Evolutionary conservation across 495 filamentous ascomycete genomes (phyloP).

Genomic region (Talaromyces nanjingensis): DNA sequence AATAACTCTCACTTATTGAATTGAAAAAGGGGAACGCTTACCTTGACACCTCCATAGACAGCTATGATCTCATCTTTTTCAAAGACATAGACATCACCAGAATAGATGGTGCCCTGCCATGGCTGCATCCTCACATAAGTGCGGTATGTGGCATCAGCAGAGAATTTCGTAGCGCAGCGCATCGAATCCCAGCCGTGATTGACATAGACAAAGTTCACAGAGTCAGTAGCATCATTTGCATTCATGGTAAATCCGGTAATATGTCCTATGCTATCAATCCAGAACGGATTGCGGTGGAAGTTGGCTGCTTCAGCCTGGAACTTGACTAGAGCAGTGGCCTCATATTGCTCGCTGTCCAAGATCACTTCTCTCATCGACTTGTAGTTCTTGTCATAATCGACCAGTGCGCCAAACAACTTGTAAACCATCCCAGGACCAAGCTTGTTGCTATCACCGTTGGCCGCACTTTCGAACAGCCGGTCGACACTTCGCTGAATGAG

Average conservation of each 20-base stretch:
- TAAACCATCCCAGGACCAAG: constrained; percentile 57
- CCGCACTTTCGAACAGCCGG: constrained; percentile 26
- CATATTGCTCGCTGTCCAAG: constrained; percentile 61
- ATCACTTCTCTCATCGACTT: constrained; percentile 69
- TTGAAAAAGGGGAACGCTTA: background rate
- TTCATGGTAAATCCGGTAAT: constrained; percentile 50
- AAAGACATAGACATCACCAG: constrained; percentile 48
- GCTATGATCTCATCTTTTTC: constrained; percentile 36
- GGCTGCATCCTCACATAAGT: constrained; percentile 37
- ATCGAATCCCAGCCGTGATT: constrained; percentile 36
- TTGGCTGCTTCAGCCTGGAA: constrained; percentile 60
- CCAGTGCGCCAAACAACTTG: constrained; percentile 57
- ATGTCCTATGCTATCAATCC: constrained; percentile 43
- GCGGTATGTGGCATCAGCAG: constrained; percentile 48
- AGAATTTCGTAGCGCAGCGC: constrained; percentile 33
- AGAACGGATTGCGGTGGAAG: constrained; percentile 51
- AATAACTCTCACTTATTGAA: background rate
- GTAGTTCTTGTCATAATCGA: constrained; percentile 55
- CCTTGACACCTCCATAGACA: constrained; percentile 24
- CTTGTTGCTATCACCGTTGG: constrained; percentile 19
- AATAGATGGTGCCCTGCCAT: constrained; percentile 35
- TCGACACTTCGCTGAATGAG: constrained; percentile 43
- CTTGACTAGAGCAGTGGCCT: constrained; percentile 62
- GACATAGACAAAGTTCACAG: constrained; percentile 38
- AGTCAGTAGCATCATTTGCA: constrained; percentile 37